Evolutionary conservation across 2,329 filamentous ascomycete species (phyloP), one percentile per base, ranked within the genome.

Genomic region (Myriosclerotinia duriaeana): DNA sequence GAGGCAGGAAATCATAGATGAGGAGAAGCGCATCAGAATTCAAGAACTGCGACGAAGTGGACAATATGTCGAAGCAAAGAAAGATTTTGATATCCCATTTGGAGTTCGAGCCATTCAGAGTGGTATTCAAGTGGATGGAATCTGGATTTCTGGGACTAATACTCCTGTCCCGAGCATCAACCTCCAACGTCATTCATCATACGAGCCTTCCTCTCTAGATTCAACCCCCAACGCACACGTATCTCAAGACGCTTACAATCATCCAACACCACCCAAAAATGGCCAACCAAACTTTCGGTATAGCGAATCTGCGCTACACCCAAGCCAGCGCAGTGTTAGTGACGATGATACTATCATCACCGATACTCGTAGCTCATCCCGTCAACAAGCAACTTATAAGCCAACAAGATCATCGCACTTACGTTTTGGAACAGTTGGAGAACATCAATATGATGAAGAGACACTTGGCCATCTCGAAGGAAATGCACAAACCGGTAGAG

Each of bases 51-150:
- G 78, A 69, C 84, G 78, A 76, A 87, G 80, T 69, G 86, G 81
- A 73, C 73, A 74, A 38, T 69, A 72, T 36, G 59, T 75, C 22
- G 71, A 74, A 58, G 67, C 70, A 22, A 62, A 60, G 12, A 79
- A 77, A 69, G 77, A 78, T 58, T 81, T 85, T 61, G 88, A 91
- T 12, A 86, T 96, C 46, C 93, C 92, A 0, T 97, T 97, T 74
- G 93, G 94, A 26, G 86, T 95, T 64, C 87, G 90, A 72, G 93
- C 93, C 8, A 86, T 97, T 56, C 89, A 97, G 76, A 90, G 86
- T 71, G 93, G 93, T 7, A 82, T 96, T 53, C 86, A 94, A 75
- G 86, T 96, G 9, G 91, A 96, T 70, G 93, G 92, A 5, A 93
- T 97, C 61, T 92, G 90, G 88, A 86, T 90, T 60, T 76, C 74